A percentile compares a stretch with the other conserved stretches of the same genome.
Conservation (phyloP, 306 rosid species). For the Trifolium subterraneum region DNA sequence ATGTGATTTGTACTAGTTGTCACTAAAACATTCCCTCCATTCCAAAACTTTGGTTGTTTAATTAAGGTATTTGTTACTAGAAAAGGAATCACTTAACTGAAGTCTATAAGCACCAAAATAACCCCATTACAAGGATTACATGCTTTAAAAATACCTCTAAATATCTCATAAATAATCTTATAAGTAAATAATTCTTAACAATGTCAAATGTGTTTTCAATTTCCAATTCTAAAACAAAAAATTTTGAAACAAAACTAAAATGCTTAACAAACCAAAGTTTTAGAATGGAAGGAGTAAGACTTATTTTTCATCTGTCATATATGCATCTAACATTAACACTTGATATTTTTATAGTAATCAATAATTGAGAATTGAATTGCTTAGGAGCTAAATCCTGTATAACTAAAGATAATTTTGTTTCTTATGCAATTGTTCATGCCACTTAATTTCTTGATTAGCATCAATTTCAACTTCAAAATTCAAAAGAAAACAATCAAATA, state of each 20-base stretch:
- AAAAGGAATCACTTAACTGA: background rate
- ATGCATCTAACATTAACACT: background rate
- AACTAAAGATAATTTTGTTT: background rate
- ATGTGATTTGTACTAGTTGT: background rate
- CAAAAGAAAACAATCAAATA: conserved; percentile 1
- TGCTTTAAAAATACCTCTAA: background rate
- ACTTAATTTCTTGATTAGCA: conserved; percentile 6
- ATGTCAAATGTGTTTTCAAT: background rate
- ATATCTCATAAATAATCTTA: background rate
- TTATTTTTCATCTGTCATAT: background rate
- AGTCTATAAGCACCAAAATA: background rate
- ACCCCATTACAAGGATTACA: background rate
- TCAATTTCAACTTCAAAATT: conserved; percentile 16
- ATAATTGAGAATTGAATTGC: background rate
- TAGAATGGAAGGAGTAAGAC: background rate
- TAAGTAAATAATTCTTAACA: too few species aligned
- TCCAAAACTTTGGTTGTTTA: background rate
- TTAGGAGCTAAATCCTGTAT: background rate
- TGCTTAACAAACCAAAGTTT: background rate
- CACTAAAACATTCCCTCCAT: background rate
- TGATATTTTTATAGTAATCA: background rate
- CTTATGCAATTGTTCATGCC: conserved; percentile 13
- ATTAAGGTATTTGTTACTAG: background rate
- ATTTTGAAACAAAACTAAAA: background rate
- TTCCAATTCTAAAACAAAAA: background rate